Evolutionary conservation across 2,329 filamentous ascomycete genomes (phyloP).

Genomic region (Fusarium hostae): DNA sequence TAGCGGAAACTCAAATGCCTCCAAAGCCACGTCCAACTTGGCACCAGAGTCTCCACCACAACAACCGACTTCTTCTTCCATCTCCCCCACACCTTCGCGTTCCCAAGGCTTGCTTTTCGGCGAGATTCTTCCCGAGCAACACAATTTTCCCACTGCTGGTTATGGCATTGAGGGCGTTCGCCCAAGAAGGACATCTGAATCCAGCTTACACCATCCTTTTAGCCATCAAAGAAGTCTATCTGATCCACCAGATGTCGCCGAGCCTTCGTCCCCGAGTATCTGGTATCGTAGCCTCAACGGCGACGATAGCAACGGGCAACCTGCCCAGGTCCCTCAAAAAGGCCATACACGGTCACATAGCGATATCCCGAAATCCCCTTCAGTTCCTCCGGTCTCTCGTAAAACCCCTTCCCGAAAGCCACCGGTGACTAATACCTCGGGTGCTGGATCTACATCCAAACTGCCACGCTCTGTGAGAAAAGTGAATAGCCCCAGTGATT

Average conservation of each 20-base stretch:
- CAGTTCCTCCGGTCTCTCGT: slow-evolving; percentile 46
- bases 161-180: slow-evolving; percentile 68
- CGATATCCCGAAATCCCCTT: slow-evolving; percentile 61
- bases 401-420: slow-evolving; percentile 47
- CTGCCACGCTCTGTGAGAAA: slow-evolving; percentile 60
- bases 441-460: slow-evolving; percentile 52
- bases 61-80: slow-evolving; percentile 47
- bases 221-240: slow-evolving; percentile 65
- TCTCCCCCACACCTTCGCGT: slow-evolving; percentile 50
- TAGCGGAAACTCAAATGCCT: slow-evolving; percentile 50
- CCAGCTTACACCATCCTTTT: slow-evolving; percentile 67
- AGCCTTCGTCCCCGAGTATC: slow-evolving; percentile 73
- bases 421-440: slow-evolving; percentile 38
- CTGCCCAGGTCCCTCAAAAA: slow-evolving; percentile 43
- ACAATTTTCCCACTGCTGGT: slow-evolving; percentile 62
- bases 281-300: slow-evolving; percentile 65
- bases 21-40: slow-evolving; percentile 50
- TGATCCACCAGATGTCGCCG: slow-evolving; percentile 62
- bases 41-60: slow-evolving; percentile 48
- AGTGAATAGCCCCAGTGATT: slow-evolving; percentile 56
- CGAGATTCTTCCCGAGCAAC: slow-evolving; percentile 73
- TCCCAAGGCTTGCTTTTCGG: slow-evolving; percentile 75
- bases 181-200: slow-evolving; percentile 75
- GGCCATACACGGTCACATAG: slow-evolving; percentile 66
- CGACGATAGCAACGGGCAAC: slow-evolving; percentile 34